Evolutionary conservation across 352 stramenopile species (phyloP), one percentile per base, ranked within the genome.

Genomic region (Globisporangium spinosum): DNA sequence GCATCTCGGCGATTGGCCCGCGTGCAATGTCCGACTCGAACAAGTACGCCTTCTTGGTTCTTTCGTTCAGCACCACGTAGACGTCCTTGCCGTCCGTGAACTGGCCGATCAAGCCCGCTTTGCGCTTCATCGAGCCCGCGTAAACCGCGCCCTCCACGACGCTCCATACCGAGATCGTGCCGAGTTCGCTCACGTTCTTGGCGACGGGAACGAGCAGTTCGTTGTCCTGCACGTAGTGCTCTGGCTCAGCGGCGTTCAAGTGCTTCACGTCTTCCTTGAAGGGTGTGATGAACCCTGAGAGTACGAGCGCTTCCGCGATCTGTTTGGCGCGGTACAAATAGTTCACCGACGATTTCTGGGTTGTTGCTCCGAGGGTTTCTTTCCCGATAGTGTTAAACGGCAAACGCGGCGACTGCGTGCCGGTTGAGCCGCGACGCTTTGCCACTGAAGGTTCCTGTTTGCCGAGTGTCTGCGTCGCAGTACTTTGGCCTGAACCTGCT

Each of bases 251-350:
- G 2, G 47, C 15, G 29, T 58, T 40, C 23, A 58, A 35, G 25
- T 65, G 25, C 10, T 29, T 38, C 15, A 22, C 17, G 25, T 65
- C 49, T 6, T 65, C 60, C 23, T 65, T 57, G 43, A 58, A 58
- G 29, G 62, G 62, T 3, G 47, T 67, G 10, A 67, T 27, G 23
- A 67, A 67, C n/a, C 62, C 62, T 12, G 13, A 27, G 1, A 67
- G 62, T 17, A 67, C 62, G 22, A 67, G 62, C 29, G 62, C 62
- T 20, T 67, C 62, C 4, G 62, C 62, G 45, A 67, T 34, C 27
- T 43, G 54, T n/a, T 35, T 68, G 32, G 43, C 43, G 27, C 53
- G 25, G 17, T 40, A 40, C 34, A 40, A 13, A 9, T 40, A 9
- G 2, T 40, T 40, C 34, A 40, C 34, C 34, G 34, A 40, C 10